Percentiles rank a stretch among this genome's conserved stretches.
phyloP scores from a whole-genome alignment of 495 filamentous ascomycete species.

The Aspergillus carlsbadensis region DNA sequence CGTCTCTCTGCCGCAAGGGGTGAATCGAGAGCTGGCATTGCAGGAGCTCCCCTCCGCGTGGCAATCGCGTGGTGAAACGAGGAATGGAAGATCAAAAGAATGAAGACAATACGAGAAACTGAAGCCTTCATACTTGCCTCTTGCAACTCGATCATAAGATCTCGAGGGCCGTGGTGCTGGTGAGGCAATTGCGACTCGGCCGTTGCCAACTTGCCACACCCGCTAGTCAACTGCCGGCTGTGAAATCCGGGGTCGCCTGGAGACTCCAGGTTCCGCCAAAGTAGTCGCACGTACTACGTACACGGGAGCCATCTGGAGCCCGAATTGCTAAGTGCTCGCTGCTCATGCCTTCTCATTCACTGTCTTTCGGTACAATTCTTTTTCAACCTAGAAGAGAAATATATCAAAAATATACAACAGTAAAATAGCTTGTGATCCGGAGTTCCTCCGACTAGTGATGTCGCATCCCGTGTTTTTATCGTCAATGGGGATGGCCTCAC shows the following conservation, averaged over 20 bases:
- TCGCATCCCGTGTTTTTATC: too few species aligned
- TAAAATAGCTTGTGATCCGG: too few species aligned
- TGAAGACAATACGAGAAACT: neutral
- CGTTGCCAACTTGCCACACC: neutral
- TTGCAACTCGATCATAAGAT: neutral
- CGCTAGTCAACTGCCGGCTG: neutral
- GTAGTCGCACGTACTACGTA: neutral
- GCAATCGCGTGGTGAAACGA: constrained; percentile 15
- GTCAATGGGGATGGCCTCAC: too few species aligned
- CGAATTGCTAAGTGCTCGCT: neutral
- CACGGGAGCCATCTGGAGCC: too few species aligned
- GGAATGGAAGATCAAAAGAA: neutral
- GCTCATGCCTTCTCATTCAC: neutral
- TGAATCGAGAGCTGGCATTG: neutral
- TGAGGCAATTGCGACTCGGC: neutral
- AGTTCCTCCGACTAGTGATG: too few species aligned
- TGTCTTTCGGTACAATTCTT: too few species aligned
- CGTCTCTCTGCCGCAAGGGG: neutral
- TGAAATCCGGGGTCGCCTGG: neutral
- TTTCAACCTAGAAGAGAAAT: too few species aligned
- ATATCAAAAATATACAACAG: too few species aligned
- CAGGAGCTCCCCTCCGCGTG: constrained; percentile 8
- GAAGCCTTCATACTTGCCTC: neutral
- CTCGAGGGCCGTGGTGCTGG: neutral
- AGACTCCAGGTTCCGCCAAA: neutral